Conservation (phyloP, 371 early-diverging fungal genomes). For the Mucor lusitanicus region DNA sequence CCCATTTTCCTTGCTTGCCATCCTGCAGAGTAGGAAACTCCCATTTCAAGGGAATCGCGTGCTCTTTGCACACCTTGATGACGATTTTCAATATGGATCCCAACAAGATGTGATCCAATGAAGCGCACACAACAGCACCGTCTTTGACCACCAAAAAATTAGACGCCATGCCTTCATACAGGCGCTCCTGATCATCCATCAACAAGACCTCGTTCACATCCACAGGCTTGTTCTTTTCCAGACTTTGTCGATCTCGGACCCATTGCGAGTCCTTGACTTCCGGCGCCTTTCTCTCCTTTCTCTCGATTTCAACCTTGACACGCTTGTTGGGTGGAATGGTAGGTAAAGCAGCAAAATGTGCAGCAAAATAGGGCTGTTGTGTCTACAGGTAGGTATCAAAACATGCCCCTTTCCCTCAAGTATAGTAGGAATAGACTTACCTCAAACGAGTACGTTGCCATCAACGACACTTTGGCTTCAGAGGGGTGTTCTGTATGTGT, state of each 20-base stretch:
- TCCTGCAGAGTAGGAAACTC: slow-evolving; percentile 49
- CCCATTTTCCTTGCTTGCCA: slow-evolving; percentile 47
- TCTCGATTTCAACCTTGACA: slow-evolving; percentile 50
- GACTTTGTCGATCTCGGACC: slow-evolving; percentile 50
- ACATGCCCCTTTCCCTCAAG: no score
- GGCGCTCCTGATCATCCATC: slow-evolving; percentile 42
- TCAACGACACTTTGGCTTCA: slow-evolving; percentile 45
- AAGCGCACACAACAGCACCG: slow-evolving; percentile 43
- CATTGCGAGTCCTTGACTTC: slow-evolving; percentile 67
- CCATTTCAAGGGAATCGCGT: slow-evolving; percentile 50
- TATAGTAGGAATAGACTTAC: slow-evolving; percentile 12
- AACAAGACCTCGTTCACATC: slow-evolving; percentile 62
- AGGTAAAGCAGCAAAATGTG: slow-evolving; percentile 40
- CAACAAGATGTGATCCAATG: slow-evolving; percentile 55
- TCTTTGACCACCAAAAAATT: slow-evolving; percentile 58
- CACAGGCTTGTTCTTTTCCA: slow-evolving; percentile 39
- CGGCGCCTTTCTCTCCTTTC: slow-evolving; percentile 48
- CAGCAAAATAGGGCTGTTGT: slow-evolving; percentile 42
- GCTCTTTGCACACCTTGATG: slow-evolving; percentile 46
- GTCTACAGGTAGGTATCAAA: slow-evolving; percentile 12
- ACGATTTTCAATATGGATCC: slow-evolving; percentile 66
- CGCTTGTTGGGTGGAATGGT: slow-evolving; percentile 25
- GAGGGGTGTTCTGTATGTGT: slow-evolving; percentile 12
- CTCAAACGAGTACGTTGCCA: slow-evolving; percentile 45
- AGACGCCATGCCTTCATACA: slow-evolving; percentile 69